phyloP scores from a whole-genome alignment of 495 filamentous ascomycete genomes.

The Xylaria flabelliformis region DNA sequence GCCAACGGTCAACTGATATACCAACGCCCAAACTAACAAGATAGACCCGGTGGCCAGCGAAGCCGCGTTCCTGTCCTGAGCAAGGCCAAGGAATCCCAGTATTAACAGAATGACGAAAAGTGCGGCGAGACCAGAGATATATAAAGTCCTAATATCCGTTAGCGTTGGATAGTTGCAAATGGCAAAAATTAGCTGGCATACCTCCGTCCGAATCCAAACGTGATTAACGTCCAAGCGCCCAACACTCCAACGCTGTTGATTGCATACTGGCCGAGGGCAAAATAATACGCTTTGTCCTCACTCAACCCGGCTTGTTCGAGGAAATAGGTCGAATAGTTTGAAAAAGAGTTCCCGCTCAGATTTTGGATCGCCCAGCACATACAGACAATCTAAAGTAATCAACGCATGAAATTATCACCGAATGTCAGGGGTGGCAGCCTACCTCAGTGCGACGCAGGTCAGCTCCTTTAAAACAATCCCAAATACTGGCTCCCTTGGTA shows the following conservation, averaged over 20 bases:
- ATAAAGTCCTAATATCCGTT: constrained; percentile 56
- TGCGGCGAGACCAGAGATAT: constrained; percentile 70
- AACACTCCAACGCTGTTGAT: constrained; percentile 79
- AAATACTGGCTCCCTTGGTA: constrained; percentile 70
- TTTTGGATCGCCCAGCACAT: constrained; percentile 88
- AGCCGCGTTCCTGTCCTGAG: constrained; percentile 58
- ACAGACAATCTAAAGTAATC: constrained; percentile 61
- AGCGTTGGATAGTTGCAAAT: not conserved
- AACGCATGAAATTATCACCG: constrained; percentile 10
- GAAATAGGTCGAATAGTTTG: constrained; percentile 82
- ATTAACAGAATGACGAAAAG: constrained; percentile 71
- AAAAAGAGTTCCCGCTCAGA: constrained; percentile 78
- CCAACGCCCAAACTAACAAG: constrained; percentile 74
- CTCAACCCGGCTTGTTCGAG: constrained; percentile 72
- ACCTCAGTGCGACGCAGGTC: constrained; percentile 75
- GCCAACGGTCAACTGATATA: constrained; percentile 78
- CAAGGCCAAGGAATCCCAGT: constrained; percentile 76
- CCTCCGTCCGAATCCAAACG: constrained; percentile 69
- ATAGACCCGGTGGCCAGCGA: constrained; percentile 73
- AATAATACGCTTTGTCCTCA: constrained; percentile 64
- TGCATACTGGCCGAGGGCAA: constrained; percentile 76
- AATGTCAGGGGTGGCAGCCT: constrained; percentile 10
- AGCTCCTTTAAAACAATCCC: constrained; percentile 77
- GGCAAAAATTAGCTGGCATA: constrained; percentile 13
- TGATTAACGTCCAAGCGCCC: constrained; percentile 77